These are phyloP conservation scores for Sclerotinia subarctica DNA, from an alignment of 2,329 filamentous ascomycete genomes.

Conservation along the genomic window DNA sequence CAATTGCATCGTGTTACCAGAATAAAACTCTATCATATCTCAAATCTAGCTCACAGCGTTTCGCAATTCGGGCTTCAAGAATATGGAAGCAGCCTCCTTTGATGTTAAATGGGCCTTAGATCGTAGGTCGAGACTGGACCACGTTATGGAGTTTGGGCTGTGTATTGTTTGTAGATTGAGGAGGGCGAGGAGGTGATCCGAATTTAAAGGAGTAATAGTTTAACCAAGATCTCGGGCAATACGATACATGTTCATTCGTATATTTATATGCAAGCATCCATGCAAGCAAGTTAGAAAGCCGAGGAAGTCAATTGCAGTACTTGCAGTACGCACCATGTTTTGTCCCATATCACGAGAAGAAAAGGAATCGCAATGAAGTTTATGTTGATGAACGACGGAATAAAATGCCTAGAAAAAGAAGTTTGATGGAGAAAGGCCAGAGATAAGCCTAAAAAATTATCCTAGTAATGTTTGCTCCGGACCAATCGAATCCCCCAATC, in stretches of 20 bases:
- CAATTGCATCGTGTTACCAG: conserved; percentile 6
- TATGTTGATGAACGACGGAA: conserved; percentile 12
- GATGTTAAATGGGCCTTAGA: neutral
- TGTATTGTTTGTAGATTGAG: conserved; percentile 15
- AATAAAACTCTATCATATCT: conserved; percentile 15
- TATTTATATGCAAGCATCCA: conserved; percentile 1
- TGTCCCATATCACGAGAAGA: neutral
- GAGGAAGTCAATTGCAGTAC: neutral
- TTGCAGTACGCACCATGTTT: neutral
- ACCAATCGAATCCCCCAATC: conserved; percentile 10
- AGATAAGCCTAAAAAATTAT: conserved; percentile 20
- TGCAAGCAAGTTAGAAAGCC: neutral
- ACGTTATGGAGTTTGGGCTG: conserved; percentile 10
- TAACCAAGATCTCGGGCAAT: conserved; percentile 13
- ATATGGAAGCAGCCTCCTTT: neutral
- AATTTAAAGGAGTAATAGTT: conserved; percentile 2
- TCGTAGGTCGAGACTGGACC: conserved; percentile 1
- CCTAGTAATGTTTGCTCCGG: conserved; percentile 7
- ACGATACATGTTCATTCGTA: conserved; percentile 7
- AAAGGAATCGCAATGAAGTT: conserved; percentile 10
- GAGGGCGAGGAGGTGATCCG: conserved; percentile 1
- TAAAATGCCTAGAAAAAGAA: conserved; percentile 1
- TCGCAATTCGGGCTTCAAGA: neutral
- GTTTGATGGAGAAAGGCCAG: neutral
- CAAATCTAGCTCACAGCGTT: neutral